phyloP scores from a whole-genome alignment of 805 yeast species.

The Candida insectalens region DNA sequence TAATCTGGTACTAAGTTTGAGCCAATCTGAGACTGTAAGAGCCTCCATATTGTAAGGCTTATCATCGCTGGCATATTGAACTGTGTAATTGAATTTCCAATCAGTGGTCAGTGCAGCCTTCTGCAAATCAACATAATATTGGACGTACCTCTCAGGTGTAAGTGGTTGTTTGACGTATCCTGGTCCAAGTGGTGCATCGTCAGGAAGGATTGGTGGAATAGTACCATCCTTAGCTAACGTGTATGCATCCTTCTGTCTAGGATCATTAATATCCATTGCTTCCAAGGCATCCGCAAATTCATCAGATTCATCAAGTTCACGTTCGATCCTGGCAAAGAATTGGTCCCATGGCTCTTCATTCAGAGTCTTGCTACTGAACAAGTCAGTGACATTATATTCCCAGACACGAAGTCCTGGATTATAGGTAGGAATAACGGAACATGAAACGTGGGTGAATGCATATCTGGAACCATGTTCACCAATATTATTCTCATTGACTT shows the following conservation, averaged over 20 bases:
- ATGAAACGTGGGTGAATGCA: slow-evolving; percentile 57
- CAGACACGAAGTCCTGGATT: slow-evolving; percentile 77
- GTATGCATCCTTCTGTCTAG: slow-evolving; percentile 5
- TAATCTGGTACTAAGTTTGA: slow-evolving; percentile 43
- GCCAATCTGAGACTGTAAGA: slow-evolving; percentile 54
- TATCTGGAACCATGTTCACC: slow-evolving; percentile 47
- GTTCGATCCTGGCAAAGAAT: slow-evolving; percentile 43
- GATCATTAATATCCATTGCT: slow-evolving; percentile 4
- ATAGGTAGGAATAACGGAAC: slow-evolving; percentile 77
- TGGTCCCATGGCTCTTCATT: slow-evolving; percentile 42
- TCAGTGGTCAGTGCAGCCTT: slow-evolving; percentile 26
- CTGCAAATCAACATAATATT: slow-evolving; percentile 60
- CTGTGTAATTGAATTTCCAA: slow-evolving; percentile 43
- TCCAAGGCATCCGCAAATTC: slow-evolving; percentile 13
- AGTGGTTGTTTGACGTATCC: slow-evolving; percentile 64
- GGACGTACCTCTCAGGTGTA: slow-evolving; percentile 64
- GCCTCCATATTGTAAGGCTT: slow-evolving; percentile 42
- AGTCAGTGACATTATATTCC: slow-evolving; percentile 69
- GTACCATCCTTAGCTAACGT: slow-evolving; percentile 40
- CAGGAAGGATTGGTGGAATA: slow-evolving; percentile 52
- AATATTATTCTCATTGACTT: slow-evolving; percentile 33
- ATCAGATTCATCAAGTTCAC: slow-evolving; percentile 23
- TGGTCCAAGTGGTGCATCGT: slow-evolving; percentile 52
- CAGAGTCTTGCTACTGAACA: slow-evolving; percentile 19
- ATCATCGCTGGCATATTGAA: slow-evolving; percentile 65